Evolutionary conservation across 2,329 filamentous ascomycete species (phyloP).

Genomic region (Grosmannia clavigera): DNA sequence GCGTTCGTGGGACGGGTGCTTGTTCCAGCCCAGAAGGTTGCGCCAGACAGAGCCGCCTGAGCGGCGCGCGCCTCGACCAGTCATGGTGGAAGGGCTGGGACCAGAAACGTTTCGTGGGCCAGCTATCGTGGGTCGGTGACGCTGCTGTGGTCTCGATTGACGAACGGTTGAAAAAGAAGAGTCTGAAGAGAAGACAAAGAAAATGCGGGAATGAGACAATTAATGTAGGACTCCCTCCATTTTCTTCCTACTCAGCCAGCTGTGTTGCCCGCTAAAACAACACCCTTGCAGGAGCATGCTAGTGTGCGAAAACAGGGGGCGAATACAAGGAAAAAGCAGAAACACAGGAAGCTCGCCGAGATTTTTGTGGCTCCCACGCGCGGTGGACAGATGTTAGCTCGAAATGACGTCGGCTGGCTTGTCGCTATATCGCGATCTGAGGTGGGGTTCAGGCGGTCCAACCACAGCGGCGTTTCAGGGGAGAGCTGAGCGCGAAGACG

Average conservation of each 20-base stretch:
- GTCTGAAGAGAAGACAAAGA: not conserved
- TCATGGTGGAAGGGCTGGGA: not conserved
- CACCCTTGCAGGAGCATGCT: not conserved
- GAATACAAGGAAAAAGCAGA: not conserved
- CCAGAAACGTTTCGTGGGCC: not conserved
- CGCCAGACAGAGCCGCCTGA: slow-evolving; percentile 11
- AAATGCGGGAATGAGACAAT: not conserved
- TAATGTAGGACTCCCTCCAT: not conserved
- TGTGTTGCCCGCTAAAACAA: not conserved
- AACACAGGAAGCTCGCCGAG: not conserved
- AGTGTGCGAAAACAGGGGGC: not conserved
- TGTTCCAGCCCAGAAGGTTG: slow-evolving; percentile 20
- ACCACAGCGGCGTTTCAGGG: slow-evolving; percentile 1
- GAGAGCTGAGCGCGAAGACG: not conserved
- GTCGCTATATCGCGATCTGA: not conserved
- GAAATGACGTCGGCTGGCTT: not conserved
- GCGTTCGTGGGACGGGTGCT: slow-evolving; percentile 14
- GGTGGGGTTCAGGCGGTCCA: not conserved
- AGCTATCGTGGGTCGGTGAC: not conserved
- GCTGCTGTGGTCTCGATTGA: not conserved
- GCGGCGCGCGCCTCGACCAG: not conserved
- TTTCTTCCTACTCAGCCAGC: not conserved
- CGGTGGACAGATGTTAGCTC: not conserved
- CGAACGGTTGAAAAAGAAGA: not conserved
- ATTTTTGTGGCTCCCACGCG: not conserved